Conservation (phyloP, 495 filamentous ascomycete species). For the Beverwykella pulmonaria region DNA sequence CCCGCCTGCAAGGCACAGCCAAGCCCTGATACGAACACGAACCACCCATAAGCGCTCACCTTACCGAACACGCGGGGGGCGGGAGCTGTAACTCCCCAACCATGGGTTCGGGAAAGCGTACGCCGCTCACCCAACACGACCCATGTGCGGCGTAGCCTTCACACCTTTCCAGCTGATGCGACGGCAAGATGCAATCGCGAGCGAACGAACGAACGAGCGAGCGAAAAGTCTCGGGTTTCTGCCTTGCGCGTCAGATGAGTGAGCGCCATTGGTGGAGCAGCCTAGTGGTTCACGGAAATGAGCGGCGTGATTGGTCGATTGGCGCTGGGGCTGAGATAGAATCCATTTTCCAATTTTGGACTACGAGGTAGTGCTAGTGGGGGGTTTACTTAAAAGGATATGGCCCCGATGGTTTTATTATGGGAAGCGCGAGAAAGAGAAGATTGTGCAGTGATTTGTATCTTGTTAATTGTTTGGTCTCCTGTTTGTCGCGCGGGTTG, state of each 20-base stretch:
- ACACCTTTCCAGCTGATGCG: too few relatives aligned
- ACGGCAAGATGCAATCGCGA: too few relatives aligned
- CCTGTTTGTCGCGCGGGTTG: too few relatives aligned
- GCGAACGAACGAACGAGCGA: background rate
- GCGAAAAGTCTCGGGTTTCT: background rate
- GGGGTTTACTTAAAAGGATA: constrained; percentile 2
- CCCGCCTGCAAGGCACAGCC: background rate
- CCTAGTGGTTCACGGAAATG: background rate
- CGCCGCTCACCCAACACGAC: background rate
- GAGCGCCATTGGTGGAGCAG: background rate
- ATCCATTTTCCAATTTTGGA: constrained; percentile 27
- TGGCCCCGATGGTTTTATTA: background rate
- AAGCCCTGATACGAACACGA: background rate
- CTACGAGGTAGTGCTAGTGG: background rate
- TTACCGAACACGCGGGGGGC: constrained; percentile 8
- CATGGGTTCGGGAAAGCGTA: constrained; percentile 6
- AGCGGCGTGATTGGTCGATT: background rate
- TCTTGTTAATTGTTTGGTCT: background rate
- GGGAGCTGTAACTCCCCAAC: constrained; percentile 3
- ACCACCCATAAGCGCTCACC: constrained; percentile 4
- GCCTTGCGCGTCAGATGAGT: background rate
- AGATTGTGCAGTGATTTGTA: too few relatives aligned
- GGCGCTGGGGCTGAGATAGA: constrained; percentile 21
- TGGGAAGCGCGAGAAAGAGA: too few relatives aligned
- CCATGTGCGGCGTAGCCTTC: background rate